Percentiles rank a stretch among this genome's conserved stretches.
Evolutionary conservation across 2,329 filamentous ascomycete species (phyloP).

Genomic region (Cyphellophora europaea): DNA sequence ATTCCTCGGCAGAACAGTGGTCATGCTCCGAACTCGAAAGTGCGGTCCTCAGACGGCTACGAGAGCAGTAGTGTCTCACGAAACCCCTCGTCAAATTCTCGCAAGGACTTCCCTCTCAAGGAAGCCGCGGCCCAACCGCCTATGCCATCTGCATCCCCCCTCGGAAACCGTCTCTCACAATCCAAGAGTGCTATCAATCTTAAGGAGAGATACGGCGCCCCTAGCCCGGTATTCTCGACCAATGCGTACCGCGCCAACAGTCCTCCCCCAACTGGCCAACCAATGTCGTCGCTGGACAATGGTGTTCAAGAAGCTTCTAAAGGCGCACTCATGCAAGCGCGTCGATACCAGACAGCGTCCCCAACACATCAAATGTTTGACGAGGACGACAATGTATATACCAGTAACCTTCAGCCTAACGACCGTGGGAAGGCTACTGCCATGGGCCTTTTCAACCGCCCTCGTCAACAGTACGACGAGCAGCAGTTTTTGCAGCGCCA

Average conservation of each 20-base stretch:
- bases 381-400: slow-evolving; percentile 53
- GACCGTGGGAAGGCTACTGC: slow-evolving; percentile 78
- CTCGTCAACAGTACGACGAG: slow-evolving; percentile 69
- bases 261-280: slow-evolving; percentile 28
- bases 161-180: slow-evolving; percentile 21
- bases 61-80: slow-evolving; percentile 10
- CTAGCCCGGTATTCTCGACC: slow-evolving; percentile 22
- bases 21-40: slow-evolving; percentile 9
- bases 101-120: slow-evolving; percentile 4
- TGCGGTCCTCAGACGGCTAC: slow-evolving; percentile 1
- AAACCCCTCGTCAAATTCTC: slow-evolving; percentile 11
- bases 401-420: slow-evolving; percentile 57
- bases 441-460: slow-evolving; percentile 62
- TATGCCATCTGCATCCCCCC: slow-evolving; percentile 13
- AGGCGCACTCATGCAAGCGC: slow-evolving; percentile 3
- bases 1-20: slow-evolving; percentile 19
- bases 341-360: slow-evolving; percentile 15
- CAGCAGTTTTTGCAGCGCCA: slow-evolving; percentile 75
- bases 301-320: slow-evolving; percentile 7
- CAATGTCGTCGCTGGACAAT: slow-evolving; percentile 15
- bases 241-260: slow-evolving; percentile 26
- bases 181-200: slow-evolving; percentile 59
- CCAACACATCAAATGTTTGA: slow-evolving; percentile 48
- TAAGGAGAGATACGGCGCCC: slow-evolving; percentile 36
- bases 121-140: slow-evolving; percentile 11